phyloP scores from a whole-genome alignment of 2,329 filamentous ascomycete genomes.

The Niveomyces coronatus region DNA sequence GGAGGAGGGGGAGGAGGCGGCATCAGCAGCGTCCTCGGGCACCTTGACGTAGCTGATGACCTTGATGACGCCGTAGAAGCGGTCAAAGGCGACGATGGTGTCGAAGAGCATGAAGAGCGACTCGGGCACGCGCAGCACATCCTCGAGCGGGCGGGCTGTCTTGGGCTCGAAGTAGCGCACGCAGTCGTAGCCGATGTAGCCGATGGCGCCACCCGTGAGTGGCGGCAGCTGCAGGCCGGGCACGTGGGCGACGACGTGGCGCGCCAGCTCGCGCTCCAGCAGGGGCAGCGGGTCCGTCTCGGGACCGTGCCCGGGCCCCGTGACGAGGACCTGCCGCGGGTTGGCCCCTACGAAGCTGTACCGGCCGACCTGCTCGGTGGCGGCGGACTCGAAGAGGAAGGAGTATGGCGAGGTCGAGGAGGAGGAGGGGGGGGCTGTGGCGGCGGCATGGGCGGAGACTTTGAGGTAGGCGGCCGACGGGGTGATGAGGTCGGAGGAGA shows the following conservation, averaged over 20 bases:
- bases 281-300: constrained; percentile 74
- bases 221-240: constrained; percentile 76
- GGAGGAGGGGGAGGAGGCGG: constrained; percentile 20
- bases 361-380: constrained; percentile 83
- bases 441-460: constrained; percentile 56
- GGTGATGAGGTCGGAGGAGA: constrained; percentile 86
- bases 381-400: constrained; percentile 92
- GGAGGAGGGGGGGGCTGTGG: constrained; percentile 27
- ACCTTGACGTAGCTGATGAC: constrained; percentile 65
- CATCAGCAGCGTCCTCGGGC: constrained; percentile 26
- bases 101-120: constrained; percentile 96
- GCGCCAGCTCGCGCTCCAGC: constrained; percentile 69
- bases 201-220: constrained; percentile 84
- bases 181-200: constrained; percentile 96
- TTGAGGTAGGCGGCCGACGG: constrained; percentile 95
- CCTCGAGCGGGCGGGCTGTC: constrained; percentile 80
- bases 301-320: constrained; percentile 77
- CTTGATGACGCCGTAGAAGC: constrained; percentile 50
- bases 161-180: constrained; percentile 97
- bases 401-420: constrained; percentile 58
- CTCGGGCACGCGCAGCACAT: constrained; percentile 82
- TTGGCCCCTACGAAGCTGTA: constrained; percentile 92
- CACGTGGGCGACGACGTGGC: constrained; percentile 71
- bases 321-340: constrained; percentile 70
- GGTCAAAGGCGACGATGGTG: constrained; percentile 87